Evolutionary conservation across 805 yeast species (phyloP).

Genomic region (Candida pseudofarinosa): DNA sequence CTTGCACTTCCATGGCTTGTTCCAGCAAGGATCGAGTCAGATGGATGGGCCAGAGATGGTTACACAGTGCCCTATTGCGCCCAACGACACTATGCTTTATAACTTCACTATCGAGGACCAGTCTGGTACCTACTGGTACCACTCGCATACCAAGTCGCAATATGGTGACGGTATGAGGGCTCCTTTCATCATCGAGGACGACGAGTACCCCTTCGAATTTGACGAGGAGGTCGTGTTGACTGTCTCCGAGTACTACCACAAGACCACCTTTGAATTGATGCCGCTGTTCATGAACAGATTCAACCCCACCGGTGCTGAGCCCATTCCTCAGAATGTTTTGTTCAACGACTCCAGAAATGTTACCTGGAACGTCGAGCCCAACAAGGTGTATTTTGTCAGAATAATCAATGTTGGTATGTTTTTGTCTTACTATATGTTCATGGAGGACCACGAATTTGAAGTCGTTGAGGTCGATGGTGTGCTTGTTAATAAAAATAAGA

Average conservation of each 20-base stretch:
- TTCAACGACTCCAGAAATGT: constrained; percentile 62
- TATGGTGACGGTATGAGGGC: constrained; percentile 94
- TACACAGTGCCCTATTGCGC: constrained; percentile 89
- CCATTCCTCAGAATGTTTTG: constrained; percentile 63
- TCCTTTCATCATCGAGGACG: constrained; percentile 64
- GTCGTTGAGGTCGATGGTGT: constrained; percentile 47
- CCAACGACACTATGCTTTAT: constrained; percentile 69
- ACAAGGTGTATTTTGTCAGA: constrained; percentile 60
- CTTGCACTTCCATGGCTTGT: constrained; percentile 92
- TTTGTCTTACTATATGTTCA: constrained; percentile 53
- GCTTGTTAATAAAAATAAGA: constrained; percentile 53
- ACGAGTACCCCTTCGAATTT: constrained; percentile 50
- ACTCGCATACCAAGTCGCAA: constrained; percentile 86
- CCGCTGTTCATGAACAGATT: constrained; percentile 53
- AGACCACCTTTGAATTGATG: constrained; percentile 43
- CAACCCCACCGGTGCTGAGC: constrained; percentile 85
- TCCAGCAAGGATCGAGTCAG: constrained; percentile 66
- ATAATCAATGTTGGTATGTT: constrained; percentile 67
- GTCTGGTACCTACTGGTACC: constrained; percentile 95
- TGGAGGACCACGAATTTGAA: constrained; percentile 39
- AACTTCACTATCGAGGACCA: constrained; percentile 85
- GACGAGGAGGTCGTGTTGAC: constrained; percentile 61
- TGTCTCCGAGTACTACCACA: constrained; percentile 63
- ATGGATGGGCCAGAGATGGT: constrained; percentile 93
- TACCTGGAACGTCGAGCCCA: constrained; percentile 52